Percentiles rank a stretch among this genome's conserved stretches.
Evolutionary conservation across 148 eudicot species (phyloP).

Genomic region (Vaccinium myrtillus): DNA sequence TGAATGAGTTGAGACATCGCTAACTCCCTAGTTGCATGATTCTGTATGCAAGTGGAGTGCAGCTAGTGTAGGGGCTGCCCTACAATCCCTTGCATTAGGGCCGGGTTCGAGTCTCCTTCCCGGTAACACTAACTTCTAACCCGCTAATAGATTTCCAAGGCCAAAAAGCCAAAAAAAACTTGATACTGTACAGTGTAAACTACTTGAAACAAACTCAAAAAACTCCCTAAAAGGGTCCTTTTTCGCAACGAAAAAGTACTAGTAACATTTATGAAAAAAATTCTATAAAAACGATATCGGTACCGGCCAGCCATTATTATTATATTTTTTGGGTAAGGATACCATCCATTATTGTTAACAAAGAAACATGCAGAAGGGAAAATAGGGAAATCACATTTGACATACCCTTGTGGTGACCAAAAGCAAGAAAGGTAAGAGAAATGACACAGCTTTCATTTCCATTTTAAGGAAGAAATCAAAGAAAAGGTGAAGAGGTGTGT

Average conservation of each 20-base stretch:
- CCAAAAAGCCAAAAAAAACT: too few species aligned
- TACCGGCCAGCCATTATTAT: background rate
- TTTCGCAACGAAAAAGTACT: background rate
- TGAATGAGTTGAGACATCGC: too few species aligned
- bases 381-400: background rate
- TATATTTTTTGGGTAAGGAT: too few species aligned
- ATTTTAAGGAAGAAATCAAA: background rate
- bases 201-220: background rate
- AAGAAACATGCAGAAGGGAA: background rate
- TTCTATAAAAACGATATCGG: background rate
- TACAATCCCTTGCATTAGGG: too few species aligned
- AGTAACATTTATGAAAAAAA: background rate
- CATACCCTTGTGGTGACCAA: conserved; percentile 2
- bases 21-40: too few species aligned
- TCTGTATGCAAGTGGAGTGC: too few species aligned
- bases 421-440: background rate
- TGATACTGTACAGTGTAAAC: background rate
- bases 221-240: background rate
- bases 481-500: background rate
- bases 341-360: background rate
- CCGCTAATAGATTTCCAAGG: too few species aligned
- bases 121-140: too few species aligned
- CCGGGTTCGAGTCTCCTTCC: too few species aligned
- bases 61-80: too few species aligned
- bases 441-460: background rate